Base-by-base conservation (phyloP, 106 monocot species). In the Acorus gramineus region DNA sequence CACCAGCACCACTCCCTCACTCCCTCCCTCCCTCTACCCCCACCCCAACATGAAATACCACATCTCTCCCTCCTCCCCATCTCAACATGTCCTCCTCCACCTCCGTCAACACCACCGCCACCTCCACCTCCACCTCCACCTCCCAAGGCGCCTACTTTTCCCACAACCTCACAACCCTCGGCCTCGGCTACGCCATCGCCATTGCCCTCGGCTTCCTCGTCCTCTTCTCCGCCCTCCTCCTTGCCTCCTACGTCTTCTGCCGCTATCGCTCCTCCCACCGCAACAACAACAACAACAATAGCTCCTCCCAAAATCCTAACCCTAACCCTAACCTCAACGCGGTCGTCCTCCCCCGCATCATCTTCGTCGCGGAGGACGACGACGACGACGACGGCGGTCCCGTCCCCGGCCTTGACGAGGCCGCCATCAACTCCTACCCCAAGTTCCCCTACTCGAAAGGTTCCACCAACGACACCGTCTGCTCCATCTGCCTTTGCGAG, bases 401-500 rank as follows among this genome's bases (percentile, higher is more conserved):
- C 70, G 44, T 49, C 14, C 64, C 11, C 10, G 70, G 61, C 9
- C 70, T 70, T 42, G 70, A 70, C 12, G 52, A 42, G n/a, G 61
- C 70, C 4, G 61, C 61, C 44, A 70, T 70, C 42, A 61, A 61
- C 61, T 70, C 70, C 51, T 70, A 70, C 70, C 61, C 61, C 3
- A 70, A 61, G 61, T 70, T 70, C 60, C 52, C 51, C 14, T 62
- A 61, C 53, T 52, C 60, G 46, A 62, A 28, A 46, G 8, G 52
- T 5, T 5, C 7, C 52, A 6, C 13, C 7, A 51, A 43, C 1
- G 69, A 69, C 59, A 59, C 49, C 11, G 69, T 70, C 11, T 70
- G 70, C 51, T 47, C 70, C 42, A 70, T 70, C 61, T 62, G 70
- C 60, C 44, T 70, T 11, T 70, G 61, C 53, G 61, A 62, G 70